Evolutionary conservation across 176 grass and related monocot genomes (phyloP).

Genomic region (Triticum dicoccoides): DNA sequence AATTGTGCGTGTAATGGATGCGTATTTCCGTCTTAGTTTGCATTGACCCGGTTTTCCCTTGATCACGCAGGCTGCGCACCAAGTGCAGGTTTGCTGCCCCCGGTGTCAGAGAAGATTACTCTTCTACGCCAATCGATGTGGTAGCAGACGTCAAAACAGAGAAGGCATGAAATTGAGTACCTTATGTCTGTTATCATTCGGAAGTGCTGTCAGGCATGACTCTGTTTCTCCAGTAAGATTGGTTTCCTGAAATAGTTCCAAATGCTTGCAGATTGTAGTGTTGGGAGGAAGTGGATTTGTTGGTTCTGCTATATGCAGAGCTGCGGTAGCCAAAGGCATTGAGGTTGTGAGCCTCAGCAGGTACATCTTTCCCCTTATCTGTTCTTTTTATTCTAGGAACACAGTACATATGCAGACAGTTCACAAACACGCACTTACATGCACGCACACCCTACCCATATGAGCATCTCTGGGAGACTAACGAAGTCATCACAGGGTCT

Average conservation of each 20-base stretch:
- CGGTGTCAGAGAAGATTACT: constrained; percentile 44
- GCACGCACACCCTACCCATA: too few relatives aligned
- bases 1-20: neutral
- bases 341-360: constrained; percentile 94
- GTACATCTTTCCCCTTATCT: constrained; percentile 27
- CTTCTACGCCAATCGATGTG: constrained; percentile 73
- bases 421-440: too few relatives aligned
- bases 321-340: constrained; percentile 75
- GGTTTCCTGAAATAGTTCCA: constrained; percentile 12
- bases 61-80: constrained; percentile 39
- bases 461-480: too few relatives aligned
- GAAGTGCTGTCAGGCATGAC: neutral
- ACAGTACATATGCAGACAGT: too few relatives aligned
- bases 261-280: constrained; percentile 69
- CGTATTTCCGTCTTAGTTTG: neutral
- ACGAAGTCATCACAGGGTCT: too few relatives aligned
- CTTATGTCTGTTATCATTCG: neutral
- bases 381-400: too few relatives aligned
- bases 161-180: constrained; percentile 45
- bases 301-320: constrained; percentile 90
- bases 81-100: constrained; percentile 59
- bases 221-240: neutral
- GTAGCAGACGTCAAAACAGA: constrained; percentile 86
- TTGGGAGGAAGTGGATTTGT: constrained; percentile 91
- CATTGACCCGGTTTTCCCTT: constrained; percentile 9